These are phyloP conservation scores for Citrus medica DNA, from an alignment of 345 rosid genomes.

Conservation along the genomic window DNA sequence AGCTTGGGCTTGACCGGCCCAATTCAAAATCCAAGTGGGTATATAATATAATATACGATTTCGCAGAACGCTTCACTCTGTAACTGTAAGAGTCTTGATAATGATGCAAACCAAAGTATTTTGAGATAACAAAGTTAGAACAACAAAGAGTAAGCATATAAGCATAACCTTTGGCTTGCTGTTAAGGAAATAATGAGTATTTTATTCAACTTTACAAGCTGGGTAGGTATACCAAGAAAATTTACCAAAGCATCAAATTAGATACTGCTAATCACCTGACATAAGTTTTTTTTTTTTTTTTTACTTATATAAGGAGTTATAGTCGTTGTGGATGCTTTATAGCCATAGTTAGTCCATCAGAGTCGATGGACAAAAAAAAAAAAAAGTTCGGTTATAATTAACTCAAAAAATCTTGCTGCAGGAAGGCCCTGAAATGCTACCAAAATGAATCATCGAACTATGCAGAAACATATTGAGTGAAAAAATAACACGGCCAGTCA, in stretches of 20 bases:
- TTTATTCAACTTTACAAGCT: conserved; percentile 3
- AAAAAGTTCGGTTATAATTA: neutral
- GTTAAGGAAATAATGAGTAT: neutral
- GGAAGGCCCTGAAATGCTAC: neutral
- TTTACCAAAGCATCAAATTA: neutral
- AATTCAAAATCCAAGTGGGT: neutral
- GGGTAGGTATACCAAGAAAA: conserved; percentile 6
- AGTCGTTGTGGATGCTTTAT: neutral
- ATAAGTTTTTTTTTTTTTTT: neutral
- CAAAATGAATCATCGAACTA: neutral
- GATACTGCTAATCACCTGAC: neutral
- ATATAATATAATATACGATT: neutral
- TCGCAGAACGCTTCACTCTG: neutral
- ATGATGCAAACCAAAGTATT: neutral
- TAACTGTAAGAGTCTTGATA: neutral
- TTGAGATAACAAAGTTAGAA: neutral
- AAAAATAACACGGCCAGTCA: neutral
- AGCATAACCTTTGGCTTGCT: conserved; percentile 1
- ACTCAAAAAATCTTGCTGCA: neutral
- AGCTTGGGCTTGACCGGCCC: neutral
- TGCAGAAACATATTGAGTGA: neutral
- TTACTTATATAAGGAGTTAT: neutral
- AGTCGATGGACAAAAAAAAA: neutral
- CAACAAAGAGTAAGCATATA: neutral
- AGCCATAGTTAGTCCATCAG: neutral